Evolutionary conservation across 257 asterid species (phyloP).

Genomic region (Marsdenia floribunda): DNA sequence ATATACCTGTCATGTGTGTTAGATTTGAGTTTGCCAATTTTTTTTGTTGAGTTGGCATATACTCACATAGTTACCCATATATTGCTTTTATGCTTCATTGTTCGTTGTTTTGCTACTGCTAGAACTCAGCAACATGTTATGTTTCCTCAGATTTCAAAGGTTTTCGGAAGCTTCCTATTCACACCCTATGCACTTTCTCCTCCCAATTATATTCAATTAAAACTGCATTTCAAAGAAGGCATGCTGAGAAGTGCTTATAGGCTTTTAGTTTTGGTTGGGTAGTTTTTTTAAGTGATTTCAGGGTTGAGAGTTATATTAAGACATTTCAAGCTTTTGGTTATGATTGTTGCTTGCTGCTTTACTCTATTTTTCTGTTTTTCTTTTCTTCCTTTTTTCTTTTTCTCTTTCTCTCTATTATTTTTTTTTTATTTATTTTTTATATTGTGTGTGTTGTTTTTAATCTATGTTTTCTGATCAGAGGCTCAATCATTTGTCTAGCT

Average conservation of each 20-base stretch:
- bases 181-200: not conserved
- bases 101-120: not conserved
- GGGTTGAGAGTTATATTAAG: not conserved
- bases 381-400: too few relatives aligned
- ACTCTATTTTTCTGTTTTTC: not conserved
- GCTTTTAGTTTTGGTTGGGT: not conserved
- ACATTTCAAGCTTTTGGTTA: not conserved
- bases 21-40: conserved; percentile 4
- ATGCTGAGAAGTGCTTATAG: not conserved
- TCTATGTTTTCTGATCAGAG: not conserved
- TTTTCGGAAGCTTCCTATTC: not conserved
- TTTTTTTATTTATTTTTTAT: too few relatives aligned
- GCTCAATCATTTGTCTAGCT: not conserved
- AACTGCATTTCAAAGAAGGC: not conserved
- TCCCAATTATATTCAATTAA: not conserved
- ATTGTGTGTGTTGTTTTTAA: not conserved
- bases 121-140: not conserved
- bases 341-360: not conserved
- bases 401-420: too few relatives aligned
- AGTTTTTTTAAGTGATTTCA: not conserved
- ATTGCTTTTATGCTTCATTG: not conserved
- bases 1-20: conserved; percentile 1
- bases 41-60: not conserved
- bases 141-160: not conserved
- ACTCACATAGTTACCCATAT: not conserved